Conservation (phyloP, 1,139 yeast genomes). For the Yamadazyma triangularis region DNA sequence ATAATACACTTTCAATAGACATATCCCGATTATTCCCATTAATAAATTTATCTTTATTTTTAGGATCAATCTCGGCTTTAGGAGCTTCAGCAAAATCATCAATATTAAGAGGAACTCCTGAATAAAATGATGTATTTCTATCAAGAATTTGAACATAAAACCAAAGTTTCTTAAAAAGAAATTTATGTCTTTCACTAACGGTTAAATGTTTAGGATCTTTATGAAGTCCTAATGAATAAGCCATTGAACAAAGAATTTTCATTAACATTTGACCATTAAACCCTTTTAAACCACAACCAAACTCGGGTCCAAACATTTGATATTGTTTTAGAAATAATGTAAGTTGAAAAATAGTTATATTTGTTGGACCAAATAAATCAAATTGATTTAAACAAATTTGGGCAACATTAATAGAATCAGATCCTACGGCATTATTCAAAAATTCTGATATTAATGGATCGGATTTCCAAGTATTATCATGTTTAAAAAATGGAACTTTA, state of each 20-base stretch:
- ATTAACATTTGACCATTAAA: neutral
- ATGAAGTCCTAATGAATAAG: constrained; percentile 41
- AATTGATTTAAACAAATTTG: constrained; percentile 35
- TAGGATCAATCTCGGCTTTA: too few relatives aligned
- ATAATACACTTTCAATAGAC: too few relatives aligned
- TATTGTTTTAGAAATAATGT: constrained; percentile 5
- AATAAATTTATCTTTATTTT: too few relatives aligned
- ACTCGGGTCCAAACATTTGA: constrained; percentile 7
- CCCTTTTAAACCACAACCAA: constrained; percentile 2
- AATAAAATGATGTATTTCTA: neutral
- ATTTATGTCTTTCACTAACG: too few relatives aligned
- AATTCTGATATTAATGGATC: constrained; percentile 1
- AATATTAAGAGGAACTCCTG: neutral
- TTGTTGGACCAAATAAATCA: constrained; percentile 14
- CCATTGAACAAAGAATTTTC: constrained; percentile 31
- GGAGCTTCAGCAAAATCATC: too few relatives aligned
- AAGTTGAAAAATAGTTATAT: constrained; percentile 5
- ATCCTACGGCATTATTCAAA: constrained; percentile 17
- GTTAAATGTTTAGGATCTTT: constrained; percentile 37
- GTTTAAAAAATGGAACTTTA: neutral
- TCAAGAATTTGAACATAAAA: neutral
- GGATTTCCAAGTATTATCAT: neutral
- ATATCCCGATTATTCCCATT: too few relatives aligned
- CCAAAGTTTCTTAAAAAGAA: neutral
- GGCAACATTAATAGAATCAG: constrained; percentile 32